Evolutionary conservation across 2,329 filamentous ascomycete species (phyloP), one percentile per base, ranked within the genome.

Genomic region (Clonostachys solani): DNA sequence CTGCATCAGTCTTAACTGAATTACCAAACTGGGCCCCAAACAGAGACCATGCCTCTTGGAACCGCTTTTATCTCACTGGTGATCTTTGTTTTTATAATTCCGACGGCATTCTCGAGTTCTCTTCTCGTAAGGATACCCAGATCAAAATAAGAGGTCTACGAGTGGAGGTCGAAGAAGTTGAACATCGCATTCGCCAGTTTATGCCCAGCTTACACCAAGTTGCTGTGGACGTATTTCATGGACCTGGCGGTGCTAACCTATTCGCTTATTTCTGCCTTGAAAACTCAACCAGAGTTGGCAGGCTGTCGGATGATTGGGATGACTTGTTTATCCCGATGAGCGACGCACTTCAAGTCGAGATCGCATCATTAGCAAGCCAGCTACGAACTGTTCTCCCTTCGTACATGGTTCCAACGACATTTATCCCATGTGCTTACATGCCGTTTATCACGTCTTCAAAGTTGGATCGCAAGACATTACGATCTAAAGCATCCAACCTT

Each of bases 1-100:
- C 63, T 13, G 68, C 66, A 23, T 67, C 66, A 0, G 82, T 82
- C 50, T 69, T 82, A 10, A 35, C 43, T 59, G 62, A 29, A 9
- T 29, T 29, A 29, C 23, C 23, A 10, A 9, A 29, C 23, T 29
- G 23, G 23, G 23, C 23, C 10, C 23, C 23, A 4, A 8, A 29
- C 9, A 29, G 9, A 29, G 23, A 10, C 23, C 23, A 74, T 44
- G 74, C 72, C 8, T 58, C 56, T 6, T 80, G 75, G 74, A 59
- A 71, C 6, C 56, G 64, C 13, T 55, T 58, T 3, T 66, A 67
- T 15, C 23, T 46, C 13, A 33, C 54, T 2, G 54, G 54, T 5
- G 55, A 57, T 23, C 33, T 57, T 8, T 48, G 44, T 7, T 47
- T 36, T 7, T 51, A 47, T 41, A 49, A 52, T 10, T 33, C 49